These are phyloP conservation scores for Erodium texanum DNA, from an alignment of 441 rosid genomes.

Conservation along the genomic window DNA sequence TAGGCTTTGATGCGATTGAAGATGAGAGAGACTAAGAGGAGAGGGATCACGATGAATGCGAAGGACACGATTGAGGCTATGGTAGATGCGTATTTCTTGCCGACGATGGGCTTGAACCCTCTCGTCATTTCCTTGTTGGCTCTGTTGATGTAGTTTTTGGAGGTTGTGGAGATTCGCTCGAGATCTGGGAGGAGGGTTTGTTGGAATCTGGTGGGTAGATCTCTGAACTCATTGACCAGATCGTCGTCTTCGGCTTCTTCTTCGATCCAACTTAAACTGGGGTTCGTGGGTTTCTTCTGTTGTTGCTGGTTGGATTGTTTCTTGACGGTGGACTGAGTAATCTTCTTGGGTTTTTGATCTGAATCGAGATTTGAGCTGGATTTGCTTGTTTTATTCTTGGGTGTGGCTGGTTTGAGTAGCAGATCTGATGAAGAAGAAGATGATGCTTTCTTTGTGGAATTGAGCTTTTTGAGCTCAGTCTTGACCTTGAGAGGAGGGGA, in stretches of 20 bases:
- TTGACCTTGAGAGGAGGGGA: constrained; percentile 16
- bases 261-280: constrained; percentile 37
- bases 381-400: constrained; percentile 55
- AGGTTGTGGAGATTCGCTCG: constrained; percentile 59
- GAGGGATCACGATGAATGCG: constrained; percentile 61
- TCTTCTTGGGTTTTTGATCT: constrained; percentile 16
- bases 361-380: constrained; percentile 8
- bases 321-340: constrained; percentile 11
- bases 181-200: constrained; percentile 68
- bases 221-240: constrained; percentile 58
- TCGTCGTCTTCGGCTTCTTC: constrained; percentile 55
- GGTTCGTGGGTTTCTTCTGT: constrained; percentile 9
- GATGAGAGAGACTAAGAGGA: constrained; percentile 65
- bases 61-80: constrained; percentile 55
- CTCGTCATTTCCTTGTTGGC: constrained; percentile 78
- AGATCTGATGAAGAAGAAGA: constrained; percentile 29
- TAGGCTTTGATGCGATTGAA: constrained; percentile 72
- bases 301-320: background rate
- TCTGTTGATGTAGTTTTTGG: constrained; percentile 57
- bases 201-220: constrained; percentile 64
- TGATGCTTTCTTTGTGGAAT: constrained; percentile 16
- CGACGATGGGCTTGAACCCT: constrained; percentile 74
- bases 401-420: constrained; percentile 36
- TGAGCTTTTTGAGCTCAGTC: constrained; percentile 37
- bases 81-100: constrained; percentile 62